Evolutionary conservation across 2,329 filamentous ascomycete genomes (phyloP), one percentile per base, ranked within the genome.

Genomic region (Xylaria sp.): DNA sequence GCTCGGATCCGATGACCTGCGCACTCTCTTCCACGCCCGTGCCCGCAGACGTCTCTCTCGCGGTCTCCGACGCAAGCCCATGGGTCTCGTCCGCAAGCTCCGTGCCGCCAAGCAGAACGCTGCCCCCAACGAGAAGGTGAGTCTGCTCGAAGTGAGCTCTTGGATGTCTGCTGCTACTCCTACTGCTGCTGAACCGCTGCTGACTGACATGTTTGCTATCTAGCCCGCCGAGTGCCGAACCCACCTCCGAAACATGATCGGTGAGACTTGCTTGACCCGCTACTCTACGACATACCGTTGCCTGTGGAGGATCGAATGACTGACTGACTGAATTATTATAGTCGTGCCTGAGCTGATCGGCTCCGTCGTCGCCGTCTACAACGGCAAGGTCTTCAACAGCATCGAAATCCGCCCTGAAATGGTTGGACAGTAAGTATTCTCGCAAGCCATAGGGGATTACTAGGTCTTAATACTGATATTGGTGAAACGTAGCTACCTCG

Each of bases 81-180:
- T 99, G 96, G 96, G 96, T 81, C 89, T 99, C 82, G 98, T 99
- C 91, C 98, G 98, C 94, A 99, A 99, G 92, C 94, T 99, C 82
- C 95, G 96, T 85, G 98, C 98, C 90, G 92, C 96, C 79, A 98
- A 98, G 92, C 94, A 97, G 87, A 94, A 97, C 88, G 94, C 94
- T 80, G 94, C 93, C 89, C 96, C 96, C 84, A 99, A 99, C 88
- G 95, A 98, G 94, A 71, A 71, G 69, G 69, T 56, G 63, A 66
- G 66, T 48, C 5, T 18, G n/a, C n/a, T 20, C 54, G 28, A 28
- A 28, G 28, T 3, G 28, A 3, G 28, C 34, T 18, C 2, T 9
- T 3, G 28, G 28, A 28, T 28, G 28, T 28, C 18, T 20, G 18
- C 6, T 20, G 46, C 13, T 18, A 2, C 34, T 37, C 1, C 34